Conservation (phyloP, 2,329 filamentous ascomycete species). For the Ascochyta rabiei region DNA sequence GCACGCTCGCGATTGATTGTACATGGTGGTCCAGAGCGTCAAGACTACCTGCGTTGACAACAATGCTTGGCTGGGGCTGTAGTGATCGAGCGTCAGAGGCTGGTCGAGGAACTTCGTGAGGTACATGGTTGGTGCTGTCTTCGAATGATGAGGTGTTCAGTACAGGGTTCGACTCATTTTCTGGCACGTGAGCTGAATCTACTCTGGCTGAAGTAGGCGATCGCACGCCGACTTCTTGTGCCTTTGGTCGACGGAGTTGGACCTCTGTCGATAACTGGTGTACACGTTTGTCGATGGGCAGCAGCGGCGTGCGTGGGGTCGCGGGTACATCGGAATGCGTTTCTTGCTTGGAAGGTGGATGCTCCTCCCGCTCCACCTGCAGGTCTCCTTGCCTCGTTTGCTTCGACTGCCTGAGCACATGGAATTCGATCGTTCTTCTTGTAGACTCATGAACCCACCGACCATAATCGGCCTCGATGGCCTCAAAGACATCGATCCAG, state of each 20-base stretch:
- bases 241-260: constrained; percentile 1
- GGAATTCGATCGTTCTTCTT: constrained; percentile 70
- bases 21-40: background rate
- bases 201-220: background rate
- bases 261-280: constrained; percentile 6
- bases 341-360: background rate
- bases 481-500: constrained; percentile 89
- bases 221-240: background rate
- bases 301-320: background rate
- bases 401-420: constrained; percentile 47
- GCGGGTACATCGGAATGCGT: constrained; percentile 18
- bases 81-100: background rate
- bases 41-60: background rate
- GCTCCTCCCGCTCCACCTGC: constrained; percentile 1
- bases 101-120: background rate
- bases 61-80: constrained; percentile 1
- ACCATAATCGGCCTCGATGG: constrained; percentile 75
- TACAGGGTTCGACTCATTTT: background rate
- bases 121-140: background rate
- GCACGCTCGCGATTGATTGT: background rate
- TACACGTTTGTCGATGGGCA: constrained; percentile 8
- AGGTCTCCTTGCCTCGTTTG: constrained; percentile 16
- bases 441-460: constrained; percentile 83
- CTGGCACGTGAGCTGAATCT: background rate
- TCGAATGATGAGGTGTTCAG: background rate